Conservation (phyloP, 2,329 filamentous ascomycete genomes). For the Colletotrichum sp. region DNA sequence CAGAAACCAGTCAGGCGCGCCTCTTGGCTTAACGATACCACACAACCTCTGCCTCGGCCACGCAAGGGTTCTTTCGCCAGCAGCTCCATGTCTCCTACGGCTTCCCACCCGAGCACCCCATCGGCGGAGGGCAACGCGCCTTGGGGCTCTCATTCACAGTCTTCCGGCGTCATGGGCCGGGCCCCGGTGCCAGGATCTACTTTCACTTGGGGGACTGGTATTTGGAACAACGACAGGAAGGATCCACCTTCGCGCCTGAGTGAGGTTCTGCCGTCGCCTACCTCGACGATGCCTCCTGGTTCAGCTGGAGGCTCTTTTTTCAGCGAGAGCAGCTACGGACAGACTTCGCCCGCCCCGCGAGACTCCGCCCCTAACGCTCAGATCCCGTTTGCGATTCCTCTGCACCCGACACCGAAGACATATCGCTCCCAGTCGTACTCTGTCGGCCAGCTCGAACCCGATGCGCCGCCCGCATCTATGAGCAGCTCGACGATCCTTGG, state of each 20-base stretch:
- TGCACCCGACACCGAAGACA: slow-evolving; percentile 90
- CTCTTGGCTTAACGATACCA: slow-evolving; percentile 88
- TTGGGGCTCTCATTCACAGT: slow-evolving; percentile 60
- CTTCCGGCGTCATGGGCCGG: slow-evolving; percentile 53
- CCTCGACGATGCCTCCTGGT: slow-evolving; percentile 60
- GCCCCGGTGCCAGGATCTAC: slow-evolving; percentile 46
- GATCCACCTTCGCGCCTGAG: slow-evolving; percentile 76
- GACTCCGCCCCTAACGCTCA: slow-evolving; percentile 64
- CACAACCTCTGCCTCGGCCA: slow-evolving; percentile 64
- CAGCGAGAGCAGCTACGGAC: slow-evolving; percentile 48
- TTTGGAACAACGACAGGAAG: slow-evolving; percentile 82
- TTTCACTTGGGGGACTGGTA: slow-evolving; percentile 80
- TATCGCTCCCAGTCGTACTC: slow-evolving; percentile 97
- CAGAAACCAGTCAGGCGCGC: slow-evolving; percentile 73
- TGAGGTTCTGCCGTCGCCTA: slow-evolving; percentile 79
- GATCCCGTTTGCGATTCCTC: slow-evolving; percentile 85
- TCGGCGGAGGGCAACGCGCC: slow-evolving; percentile 60
- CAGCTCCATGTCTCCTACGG: slow-evolving; percentile 77
- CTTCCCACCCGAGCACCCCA: slow-evolving; percentile 81
- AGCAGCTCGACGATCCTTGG: slow-evolving; percentile 54
- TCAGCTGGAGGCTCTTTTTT: slow-evolving; percentile 53
- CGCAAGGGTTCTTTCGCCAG: slow-evolving; percentile 81
- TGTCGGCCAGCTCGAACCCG: slow-evolving; percentile 84
- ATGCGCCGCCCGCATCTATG: slow-evolving; percentile 50
- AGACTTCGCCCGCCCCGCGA: slow-evolving; percentile 56